Conservation (phyloP, 1,284 basidiomycete genomes). For the Filobasidium uniguttulatum region DNA sequence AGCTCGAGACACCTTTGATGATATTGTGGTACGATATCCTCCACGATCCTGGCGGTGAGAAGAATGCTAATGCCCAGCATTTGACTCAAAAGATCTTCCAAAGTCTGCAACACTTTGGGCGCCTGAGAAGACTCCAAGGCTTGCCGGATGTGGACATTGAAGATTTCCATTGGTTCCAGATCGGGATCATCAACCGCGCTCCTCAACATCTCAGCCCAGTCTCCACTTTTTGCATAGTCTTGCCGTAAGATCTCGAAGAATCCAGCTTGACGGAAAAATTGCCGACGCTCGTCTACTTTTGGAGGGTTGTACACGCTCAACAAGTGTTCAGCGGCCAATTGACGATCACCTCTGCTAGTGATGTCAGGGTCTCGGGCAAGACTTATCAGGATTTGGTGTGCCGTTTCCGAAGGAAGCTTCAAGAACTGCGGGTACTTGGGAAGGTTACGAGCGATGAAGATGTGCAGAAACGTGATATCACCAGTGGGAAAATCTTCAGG, state of each 20-base stretch:
- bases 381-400: slow-evolving; percentile 57
- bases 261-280: slow-evolving; percentile 62
- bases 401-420: slow-evolving; percentile 50
- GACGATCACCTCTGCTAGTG: slow-evolving; percentile 76
- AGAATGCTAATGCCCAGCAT: slow-evolving; percentile 52
- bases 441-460: slow-evolving; percentile 91
- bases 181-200: slow-evolving; percentile 66
- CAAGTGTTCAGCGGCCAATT: slow-evolving; percentile 89
- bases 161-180: slow-evolving; percentile 50
- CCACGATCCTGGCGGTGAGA: slow-evolving; percentile 60
- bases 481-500: slow-evolving; percentile 42
- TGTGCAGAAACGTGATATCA: slow-evolving; percentile 72
- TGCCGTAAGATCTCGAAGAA: slow-evolving; percentile 81
- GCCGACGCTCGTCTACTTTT: slow-evolving; percentile 53
- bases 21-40: slow-evolving; percentile 50
- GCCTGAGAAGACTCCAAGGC: slow-evolving; percentile 41
- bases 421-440: slow-evolving; percentile 89
- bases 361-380: slow-evolving; percentile 60
- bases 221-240: slow-evolving; percentile 59
- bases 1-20: slow-evolving; percentile 43
- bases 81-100: slow-evolving; percentile 48
- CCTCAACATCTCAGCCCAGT: slow-evolving; percentile 59
- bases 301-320: slow-evolving; percentile 79
- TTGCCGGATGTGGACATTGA: slow-evolving; percentile 50
- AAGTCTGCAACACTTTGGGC: slow-evolving; percentile 42